Conservation (phyloP, 352 stramenopile species). For the Globisporangium alternatum region DNA sequence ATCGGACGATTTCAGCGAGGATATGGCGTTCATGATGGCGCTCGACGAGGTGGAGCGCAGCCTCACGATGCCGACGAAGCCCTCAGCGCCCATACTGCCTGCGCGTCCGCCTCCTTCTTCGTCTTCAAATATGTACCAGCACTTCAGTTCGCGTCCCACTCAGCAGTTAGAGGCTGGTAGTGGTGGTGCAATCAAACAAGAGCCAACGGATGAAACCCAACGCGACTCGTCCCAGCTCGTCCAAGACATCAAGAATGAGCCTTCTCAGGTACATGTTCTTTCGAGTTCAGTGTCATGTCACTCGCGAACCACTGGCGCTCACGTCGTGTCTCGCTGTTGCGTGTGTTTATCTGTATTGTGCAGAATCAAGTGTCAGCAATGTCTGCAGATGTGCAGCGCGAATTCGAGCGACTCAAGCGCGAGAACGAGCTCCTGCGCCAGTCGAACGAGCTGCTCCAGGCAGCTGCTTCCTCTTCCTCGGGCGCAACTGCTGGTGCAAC, state of each 20-base stretch:
- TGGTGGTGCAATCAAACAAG: not conserved
- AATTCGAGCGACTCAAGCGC: slow-evolving; percentile 62
- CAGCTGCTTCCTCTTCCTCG: slow-evolving; percentile 10
- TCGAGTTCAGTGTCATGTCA: not conserved
- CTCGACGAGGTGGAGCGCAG: slow-evolving; percentile 65
- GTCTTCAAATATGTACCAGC: not conserved
- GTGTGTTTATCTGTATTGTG: not conserved
- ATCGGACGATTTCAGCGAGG: slow-evolving; percentile 58
- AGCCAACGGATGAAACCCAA: not conserved
- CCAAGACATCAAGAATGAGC: not conserved
- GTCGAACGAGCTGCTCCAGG: slow-evolving; percentile 64
- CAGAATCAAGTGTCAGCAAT: slow-evolving; percentile 12
- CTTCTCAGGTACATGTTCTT: slow-evolving; percentile 1
- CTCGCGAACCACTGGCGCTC: not conserved
- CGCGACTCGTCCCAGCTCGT: not conserved
- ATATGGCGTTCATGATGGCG: slow-evolving; percentile 59
- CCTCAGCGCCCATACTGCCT: not conserved
- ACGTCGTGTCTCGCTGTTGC: not conserved
- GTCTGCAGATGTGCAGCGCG: slow-evolving; percentile 37
- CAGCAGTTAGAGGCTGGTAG: not conserved
- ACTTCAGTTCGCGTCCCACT: not conserved
- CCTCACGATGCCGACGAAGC: slow-evolving; percentile 30
- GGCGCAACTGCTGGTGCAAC: not conserved
- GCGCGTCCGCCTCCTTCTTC: not conserved
- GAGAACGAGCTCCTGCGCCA: slow-evolving; percentile 64